Evolutionary conservation across 352 stramenopile species (phyloP), one percentile per base, ranked within the genome.

Genomic region (Peronospora farinosa): DNA sequence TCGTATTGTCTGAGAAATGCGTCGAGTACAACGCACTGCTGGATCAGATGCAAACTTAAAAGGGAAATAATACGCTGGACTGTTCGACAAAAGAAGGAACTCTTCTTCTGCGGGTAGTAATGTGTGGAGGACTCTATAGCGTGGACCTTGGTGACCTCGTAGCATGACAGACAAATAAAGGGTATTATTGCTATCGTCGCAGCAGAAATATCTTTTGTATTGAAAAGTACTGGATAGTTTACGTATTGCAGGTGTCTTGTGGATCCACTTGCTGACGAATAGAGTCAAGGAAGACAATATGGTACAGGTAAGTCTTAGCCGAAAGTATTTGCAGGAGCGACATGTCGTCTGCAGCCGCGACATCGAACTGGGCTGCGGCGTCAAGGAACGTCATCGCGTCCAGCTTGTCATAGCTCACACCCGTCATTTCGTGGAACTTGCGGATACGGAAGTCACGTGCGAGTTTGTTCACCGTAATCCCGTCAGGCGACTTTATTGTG

Each of bases 1-100:
- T 79, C 60, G 61, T 84, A 40, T 51, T 87, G 47, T 87, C 76
- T 1, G 69, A 82, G 57, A 87, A 87, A 50, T 84, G 68, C 46
- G 72, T 84, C 57, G 72, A 86, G 66, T 78, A 73, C 60, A 75
- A 66, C 38, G 45, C 63, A 9, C 41, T 86, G 28, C 54, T 86
- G 46, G 68, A 86, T 19, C 68, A 86, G 41, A 40, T 86, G 4
- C 51, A 65, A n/a, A 48, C 57, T 35, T 74, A 40, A 58, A 41
- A 4, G 33, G n/a, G 13, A 5, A 48, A 41, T 0, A 25, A 13
- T n/a, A 35, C 11, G 15, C 31, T 15, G 31, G 31, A 35, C 10
- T 15, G 31, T 35, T 3, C 15, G 31, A n/a, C 11, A 12, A n/a
- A 35, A 32, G 31, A 35, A n/a, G 31, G 11, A 35, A n/a, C 27